These are phyloP conservation scores for Metschnikowia similis DNA, from an alignment of 805 yeast species.

Conservation along the genomic window DNA sequence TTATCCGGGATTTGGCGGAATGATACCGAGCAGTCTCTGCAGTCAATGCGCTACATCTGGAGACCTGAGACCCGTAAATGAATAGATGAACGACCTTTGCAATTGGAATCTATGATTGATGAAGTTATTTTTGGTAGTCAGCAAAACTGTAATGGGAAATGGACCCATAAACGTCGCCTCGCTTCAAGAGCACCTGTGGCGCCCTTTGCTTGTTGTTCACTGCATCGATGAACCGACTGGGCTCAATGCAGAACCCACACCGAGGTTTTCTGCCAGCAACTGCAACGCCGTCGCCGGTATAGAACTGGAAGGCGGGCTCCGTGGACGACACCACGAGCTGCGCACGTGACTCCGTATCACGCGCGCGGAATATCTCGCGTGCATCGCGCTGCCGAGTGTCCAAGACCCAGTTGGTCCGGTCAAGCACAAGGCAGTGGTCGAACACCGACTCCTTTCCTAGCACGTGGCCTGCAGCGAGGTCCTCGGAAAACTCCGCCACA, in stretches of 20 bases:
- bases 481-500: conserved; percentile 14
- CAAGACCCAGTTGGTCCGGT: conserved; percentile 26
- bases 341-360: conserved; percentile 41
- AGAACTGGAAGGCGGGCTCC: conserved; percentile 64
- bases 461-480: conserved; percentile 18
- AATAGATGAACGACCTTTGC: too few relatives aligned
- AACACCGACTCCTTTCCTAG: conserved; percentile 12
- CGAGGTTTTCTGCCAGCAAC: conserved; percentile 32
- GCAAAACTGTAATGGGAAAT: conserved; percentile 27
- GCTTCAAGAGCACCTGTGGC: conserved; percentile 41
- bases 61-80: too few relatives aligned
- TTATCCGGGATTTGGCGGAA: background rate
- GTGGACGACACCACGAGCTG: conserved; percentile 47
- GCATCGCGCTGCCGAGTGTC: conserved; percentile 46
- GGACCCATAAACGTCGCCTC: conserved; percentile 53
- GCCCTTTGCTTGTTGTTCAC: conserved; percentile 45
- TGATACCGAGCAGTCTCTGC: too few relatives aligned
- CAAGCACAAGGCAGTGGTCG: conserved; percentile 49
- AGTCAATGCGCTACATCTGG: too few relatives aligned
- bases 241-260: conserved; percentile 61
- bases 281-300: conserved; percentile 53
- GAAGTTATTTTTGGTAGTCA: too few relatives aligned
- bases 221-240: conserved; percentile 56
- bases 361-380: conserved; percentile 38
- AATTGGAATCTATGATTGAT: too few relatives aligned